phyloP scores from a whole-genome alignment of 306 rosid species.

The Vicia sativa region DNA sequence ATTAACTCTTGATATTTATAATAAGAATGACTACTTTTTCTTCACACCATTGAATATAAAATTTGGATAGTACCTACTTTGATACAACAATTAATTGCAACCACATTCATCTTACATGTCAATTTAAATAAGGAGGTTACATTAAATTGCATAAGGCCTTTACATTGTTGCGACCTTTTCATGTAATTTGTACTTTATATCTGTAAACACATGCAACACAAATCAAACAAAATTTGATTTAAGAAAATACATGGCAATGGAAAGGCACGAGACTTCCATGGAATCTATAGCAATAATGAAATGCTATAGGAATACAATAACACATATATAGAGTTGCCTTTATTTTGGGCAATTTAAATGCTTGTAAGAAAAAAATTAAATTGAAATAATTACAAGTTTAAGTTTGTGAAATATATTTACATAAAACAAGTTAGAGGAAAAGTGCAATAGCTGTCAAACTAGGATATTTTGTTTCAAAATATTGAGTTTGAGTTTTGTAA shows the following conservation, averaged over 20 bases:
- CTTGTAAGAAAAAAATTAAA: not conserved
- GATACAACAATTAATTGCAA: too few species aligned
- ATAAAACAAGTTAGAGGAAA: not conserved
- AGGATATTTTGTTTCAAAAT: too few species aligned
- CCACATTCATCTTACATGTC: too few species aligned
- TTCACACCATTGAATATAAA: too few species aligned
- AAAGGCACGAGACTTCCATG: conserved; percentile 38
- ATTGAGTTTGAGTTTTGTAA: too few species aligned
- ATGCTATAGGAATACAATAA: not conserved
- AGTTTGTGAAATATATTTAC: not conserved
- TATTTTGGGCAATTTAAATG: conserved; percentile 7
- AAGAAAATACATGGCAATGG: conserved; percentile 1
- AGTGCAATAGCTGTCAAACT: not conserved
- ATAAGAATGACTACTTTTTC: too few species aligned
- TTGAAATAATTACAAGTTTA: not conserved
- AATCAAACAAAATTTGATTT: conserved; percentile 11
- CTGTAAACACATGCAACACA: conserved; percentile 18
- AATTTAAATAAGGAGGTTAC: too few species aligned
- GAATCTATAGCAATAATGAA: conserved; percentile 31
- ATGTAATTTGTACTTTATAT: not conserved
- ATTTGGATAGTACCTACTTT: too few species aligned
- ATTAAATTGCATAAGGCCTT: too few species aligned
- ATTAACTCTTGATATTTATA: too few species aligned
- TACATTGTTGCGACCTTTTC: not conserved
- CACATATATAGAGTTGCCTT: conserved; percentile 5